Evolutionary conservation across 2,329 filamentous ascomycete genomes (phyloP), one percentile per base, ranked within the genome.

Genomic region (Sclerotinia subarctica): DNA sequence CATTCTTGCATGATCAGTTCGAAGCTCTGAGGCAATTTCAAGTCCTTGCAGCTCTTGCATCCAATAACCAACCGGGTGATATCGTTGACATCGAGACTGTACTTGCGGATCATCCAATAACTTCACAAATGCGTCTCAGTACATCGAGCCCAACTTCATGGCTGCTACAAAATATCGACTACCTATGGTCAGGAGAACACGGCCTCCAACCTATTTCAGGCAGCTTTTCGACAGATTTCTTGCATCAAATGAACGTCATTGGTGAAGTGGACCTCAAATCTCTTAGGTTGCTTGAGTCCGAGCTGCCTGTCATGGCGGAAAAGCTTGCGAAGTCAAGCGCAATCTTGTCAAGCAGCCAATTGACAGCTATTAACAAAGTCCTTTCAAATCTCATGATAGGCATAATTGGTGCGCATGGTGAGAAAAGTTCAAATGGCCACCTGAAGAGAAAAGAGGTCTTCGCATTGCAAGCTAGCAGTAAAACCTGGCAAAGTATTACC

Each of bases 211-310:
- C 84, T 8, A 82, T 85, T 77, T 80, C 79, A 17, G 81, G 81
- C 44, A 79, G 77, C 5, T 73, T 88, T 24, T 82, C 85, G 8
- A 74, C 81, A 29, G 82, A 83, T 0, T 74, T 92, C 4, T 79
- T 91, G 72, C 79, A 81, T 19, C 88, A 84, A 72, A 78, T 90
- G 58, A 80, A 83, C 63, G 79, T 77, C 1, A 77, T 88, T 24
- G 78, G 79, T 17, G 80, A 82, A 32, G 85, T 88, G 0, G 84
- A 81, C 57, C 79, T 93, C 51, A 83, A 83, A 57, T 86, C 87
- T 53, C 79, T 93, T 59, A 82, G 85, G 56, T 81, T 90, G 24
- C 80, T 93, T 0, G 88, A 91, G 76, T 80, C 82, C 1, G 90
- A 93, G 74, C 78, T 91, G 62, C 86, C 87, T 11, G 80, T 85